Percentiles rank a stretch among this genome's conserved stretches.
These are phyloP conservation scores for Skeletonema grethae DNA, from an alignment of 108 stramenopile genomes.

Conservation along the genomic window DNA sequence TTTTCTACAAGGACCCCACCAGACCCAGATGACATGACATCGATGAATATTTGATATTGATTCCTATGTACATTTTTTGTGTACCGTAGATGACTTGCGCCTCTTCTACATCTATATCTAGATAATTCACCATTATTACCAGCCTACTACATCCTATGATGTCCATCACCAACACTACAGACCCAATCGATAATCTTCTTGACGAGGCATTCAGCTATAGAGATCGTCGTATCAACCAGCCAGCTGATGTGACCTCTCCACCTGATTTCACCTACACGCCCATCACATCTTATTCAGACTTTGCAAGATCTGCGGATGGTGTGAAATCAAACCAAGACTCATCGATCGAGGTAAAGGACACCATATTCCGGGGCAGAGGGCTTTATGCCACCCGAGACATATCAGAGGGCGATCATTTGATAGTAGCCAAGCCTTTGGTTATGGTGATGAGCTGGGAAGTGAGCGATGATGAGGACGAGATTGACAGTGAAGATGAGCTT, in stretches of 20 bases:
- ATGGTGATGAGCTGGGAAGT: conserved; percentile 69
- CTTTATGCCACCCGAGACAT: conserved; percentile 56
- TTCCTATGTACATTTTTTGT: too few species aligned
- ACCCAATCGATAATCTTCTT: conserved; percentile 50
- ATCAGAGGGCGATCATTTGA: conserved; percentile 49
- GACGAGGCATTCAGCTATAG: conserved; percentile 56
- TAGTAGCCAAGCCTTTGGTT: conserved; percentile 61
- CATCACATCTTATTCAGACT: conserved; percentile 14
- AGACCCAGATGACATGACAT: too few species aligned
- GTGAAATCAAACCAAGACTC: conserved; percentile 28
- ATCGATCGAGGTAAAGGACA: conserved; percentile 38
- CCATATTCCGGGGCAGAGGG: conserved; percentile 56
- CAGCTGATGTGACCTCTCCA: conserved; percentile 40
- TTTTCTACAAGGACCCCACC: too few species aligned
- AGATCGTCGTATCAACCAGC: conserved; percentile 20
- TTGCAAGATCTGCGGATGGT: neutral
- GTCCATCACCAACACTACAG: neutral
- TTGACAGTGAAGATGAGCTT: conserved; percentile 17
- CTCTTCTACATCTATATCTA: too few species aligned
- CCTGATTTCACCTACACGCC: conserved; percentile 54
- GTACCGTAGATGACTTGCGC: too few species aligned
- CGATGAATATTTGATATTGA: too few species aligned
- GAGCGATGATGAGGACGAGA: conserved; percentile 25
- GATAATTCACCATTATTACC: too few species aligned
- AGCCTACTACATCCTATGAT: too few species aligned